Evolutionary conservation across 139 green algal species (phyloP), one percentile per base, ranked within the genome.

Genomic region (Chlorella sorokiniana): DNA sequence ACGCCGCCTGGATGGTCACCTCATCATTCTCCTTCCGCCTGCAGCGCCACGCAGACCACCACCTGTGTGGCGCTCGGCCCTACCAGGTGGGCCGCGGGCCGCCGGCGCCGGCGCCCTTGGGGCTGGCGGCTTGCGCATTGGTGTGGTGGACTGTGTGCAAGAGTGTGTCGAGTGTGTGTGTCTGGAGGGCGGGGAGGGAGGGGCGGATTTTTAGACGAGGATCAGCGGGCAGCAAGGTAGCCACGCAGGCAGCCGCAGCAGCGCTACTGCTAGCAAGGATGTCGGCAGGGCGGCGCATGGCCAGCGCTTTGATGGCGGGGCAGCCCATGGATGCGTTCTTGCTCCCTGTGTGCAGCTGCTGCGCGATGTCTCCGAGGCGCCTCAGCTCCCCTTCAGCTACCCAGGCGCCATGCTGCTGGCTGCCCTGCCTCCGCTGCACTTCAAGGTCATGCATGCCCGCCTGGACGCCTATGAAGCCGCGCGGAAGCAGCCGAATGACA

Each of bases 21-120:
- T 87, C 81, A 64, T 45, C 5, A 4, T 16, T 25, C 4, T 29
- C 23, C 31, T 81, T 81, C 65, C 73, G 73, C 63, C 69, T 93
- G 72, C 89, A 93, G 54, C 82, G 88, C 67, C 91, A 94, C 69
- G 76, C 88, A 8, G 89, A 94, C 71, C 91, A 94, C 72, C 91
- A 94, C 67, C 51, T 79, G n/a, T 70, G 89, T 41, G 86, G 82
- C 22, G 67, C 41, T 51, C 42, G 67, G 52, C 84, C 84, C 41
- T 94, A 90, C 74, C 86, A 92, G 81, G 86, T 84, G 45, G 38
- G 35, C 25, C 40, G 9, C 33, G 1, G 3, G 35, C 6, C 40
- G 1, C 1, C 2, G 40, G 5, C 31, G 27, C 25, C 41, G 3
- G 2, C 52, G 44, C 9, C 25, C 38, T 23, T 22, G 20, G 10